A percentile compares a stretch with the other conserved stretches of the same genome.
phyloP scores from a whole-genome alignment of 257 asterid species.

The Penstemon barbatus region DNA sequence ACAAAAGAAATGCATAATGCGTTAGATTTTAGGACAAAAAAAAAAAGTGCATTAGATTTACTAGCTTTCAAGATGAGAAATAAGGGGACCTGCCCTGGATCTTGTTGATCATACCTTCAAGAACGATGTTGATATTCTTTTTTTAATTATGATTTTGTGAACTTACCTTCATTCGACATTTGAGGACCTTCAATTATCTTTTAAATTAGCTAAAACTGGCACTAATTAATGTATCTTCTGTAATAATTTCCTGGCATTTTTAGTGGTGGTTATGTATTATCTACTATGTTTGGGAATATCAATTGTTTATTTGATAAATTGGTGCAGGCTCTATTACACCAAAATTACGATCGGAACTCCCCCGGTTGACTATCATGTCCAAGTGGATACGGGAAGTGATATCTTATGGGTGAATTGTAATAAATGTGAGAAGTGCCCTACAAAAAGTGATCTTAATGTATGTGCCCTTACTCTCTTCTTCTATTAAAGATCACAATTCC shows the following conservation, averaged over 20 bases:
- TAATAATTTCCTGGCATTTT: background rate
- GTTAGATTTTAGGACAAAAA: too few relatives aligned
- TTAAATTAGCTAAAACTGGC: background rate
- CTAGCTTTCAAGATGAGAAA: background rate
- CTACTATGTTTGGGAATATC: conserved; percentile 11
- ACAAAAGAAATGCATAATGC: too few relatives aligned
- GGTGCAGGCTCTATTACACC: conserved; percentile 61
- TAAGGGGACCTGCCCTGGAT: too few relatives aligned
- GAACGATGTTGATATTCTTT: background rate
- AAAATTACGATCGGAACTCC: conserved; percentile 58
- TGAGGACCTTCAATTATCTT: background rate
- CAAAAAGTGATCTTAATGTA: conserved; percentile 53
- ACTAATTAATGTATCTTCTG: background rate
- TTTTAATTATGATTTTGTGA: background rate
- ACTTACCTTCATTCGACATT: background rate
- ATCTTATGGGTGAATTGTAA: conserved; percentile 63
- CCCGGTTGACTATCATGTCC: conserved; percentile 57
- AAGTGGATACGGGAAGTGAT: conserved; percentile 76
- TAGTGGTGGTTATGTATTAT: conserved; percentile 12
- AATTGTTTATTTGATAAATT: conserved; percentile 16
- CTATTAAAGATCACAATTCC: too few relatives aligned
- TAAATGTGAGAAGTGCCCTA: conserved; percentile 53
- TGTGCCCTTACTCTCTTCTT: conserved; percentile 15
- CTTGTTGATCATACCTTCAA: too few relatives aligned
- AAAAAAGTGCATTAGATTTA: background rate